Percentiles rank a stretch among this genome's conserved stretches.
Conservation (phyloP, 805 yeast species). For the Blastobotrys terrestris region DNA sequence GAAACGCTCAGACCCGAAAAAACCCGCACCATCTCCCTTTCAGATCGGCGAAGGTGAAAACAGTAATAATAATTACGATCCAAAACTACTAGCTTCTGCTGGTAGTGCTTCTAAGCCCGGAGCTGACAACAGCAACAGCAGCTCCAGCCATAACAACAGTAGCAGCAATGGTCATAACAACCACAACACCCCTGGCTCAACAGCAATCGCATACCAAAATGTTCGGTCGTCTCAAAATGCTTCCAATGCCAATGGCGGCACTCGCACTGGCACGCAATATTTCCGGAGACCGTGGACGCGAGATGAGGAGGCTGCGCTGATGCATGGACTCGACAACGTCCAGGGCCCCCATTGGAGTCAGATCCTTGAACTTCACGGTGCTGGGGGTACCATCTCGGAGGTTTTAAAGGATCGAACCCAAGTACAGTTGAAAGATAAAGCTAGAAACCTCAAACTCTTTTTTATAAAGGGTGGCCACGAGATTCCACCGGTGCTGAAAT, state of each 20-base stretch:
- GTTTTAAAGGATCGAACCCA: conserved; percentile 80
- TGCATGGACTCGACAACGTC: conserved; percentile 64
- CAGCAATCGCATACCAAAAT: neutral
- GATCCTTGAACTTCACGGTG: conserved; percentile 83
- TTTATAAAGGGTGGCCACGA: conserved; percentile 69
- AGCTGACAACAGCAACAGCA: neutral
- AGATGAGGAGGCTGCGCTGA: conserved; percentile 80
- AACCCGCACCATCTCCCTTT: too few species aligned
- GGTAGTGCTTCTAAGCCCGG: neutral
- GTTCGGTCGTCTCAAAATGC: neutral
- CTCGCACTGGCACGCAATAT: neutral
- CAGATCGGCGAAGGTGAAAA: neutral
- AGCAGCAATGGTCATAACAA: too few species aligned
- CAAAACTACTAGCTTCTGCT: neutral
- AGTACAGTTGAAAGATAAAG: conserved; percentile 92
- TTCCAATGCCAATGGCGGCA: neutral
- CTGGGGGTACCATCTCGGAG: conserved; percentile 85
- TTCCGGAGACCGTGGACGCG: conserved; percentile 74
- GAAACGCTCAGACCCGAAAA: neutral
- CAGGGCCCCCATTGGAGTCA: conserved; percentile 94
- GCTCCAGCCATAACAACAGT: too few species aligned
- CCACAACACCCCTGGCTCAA: neutral
- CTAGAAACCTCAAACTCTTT: conserved; percentile 90
- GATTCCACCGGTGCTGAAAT: conserved; percentile 70
- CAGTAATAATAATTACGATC: neutral